These are phyloP conservation scores for Pseudocercospora crystallina DNA, from an alignment of 2,329 filamentous ascomycete species.

Conservation along the genomic window DNA sequence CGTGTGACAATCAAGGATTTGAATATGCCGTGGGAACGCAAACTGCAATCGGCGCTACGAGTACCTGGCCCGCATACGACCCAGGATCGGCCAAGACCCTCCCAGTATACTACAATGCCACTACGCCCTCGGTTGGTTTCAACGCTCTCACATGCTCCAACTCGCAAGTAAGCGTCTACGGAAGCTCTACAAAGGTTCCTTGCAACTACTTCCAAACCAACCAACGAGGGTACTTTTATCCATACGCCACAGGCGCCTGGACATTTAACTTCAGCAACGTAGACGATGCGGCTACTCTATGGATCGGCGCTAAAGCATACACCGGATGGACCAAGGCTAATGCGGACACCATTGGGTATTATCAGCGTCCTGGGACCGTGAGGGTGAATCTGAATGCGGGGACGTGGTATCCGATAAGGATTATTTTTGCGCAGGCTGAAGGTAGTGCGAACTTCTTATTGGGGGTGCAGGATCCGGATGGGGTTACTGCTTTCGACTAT, in stretches of 20 bases:
- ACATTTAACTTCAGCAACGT: conserved; percentile 1
- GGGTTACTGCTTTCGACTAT: not conserved
- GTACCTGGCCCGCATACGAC: too few relatives aligned
- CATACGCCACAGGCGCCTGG: conserved; percentile 8
- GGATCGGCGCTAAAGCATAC: conserved; percentile 9
- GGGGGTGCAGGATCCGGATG: not conserved
- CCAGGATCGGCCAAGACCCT: too few relatives aligned
- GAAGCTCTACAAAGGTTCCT: not conserved
- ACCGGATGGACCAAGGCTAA: conserved; percentile 15
- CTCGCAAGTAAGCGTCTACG: too few relatives aligned
- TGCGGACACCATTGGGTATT: too few relatives aligned
- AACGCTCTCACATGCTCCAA: too few relatives aligned
- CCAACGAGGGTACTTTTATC: conserved; percentile 15
- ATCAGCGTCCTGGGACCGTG: too few relatives aligned
- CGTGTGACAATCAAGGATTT: not conserved
- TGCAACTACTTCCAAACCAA: conserved; percentile 11
- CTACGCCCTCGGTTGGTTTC: too few relatives aligned
- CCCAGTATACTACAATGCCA: too few relatives aligned
- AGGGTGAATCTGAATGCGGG: not conserved
- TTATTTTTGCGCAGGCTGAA: not conserved
- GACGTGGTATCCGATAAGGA: not conserved
- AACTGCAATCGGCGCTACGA: too few relatives aligned
- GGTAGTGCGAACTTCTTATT: not conserved
- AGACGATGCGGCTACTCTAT: conserved; percentile 13
- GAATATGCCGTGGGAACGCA: not conserved